Conservation (phyloP, 331 rosid genomes). For the Rhamnella rubrinervis region DNA sequence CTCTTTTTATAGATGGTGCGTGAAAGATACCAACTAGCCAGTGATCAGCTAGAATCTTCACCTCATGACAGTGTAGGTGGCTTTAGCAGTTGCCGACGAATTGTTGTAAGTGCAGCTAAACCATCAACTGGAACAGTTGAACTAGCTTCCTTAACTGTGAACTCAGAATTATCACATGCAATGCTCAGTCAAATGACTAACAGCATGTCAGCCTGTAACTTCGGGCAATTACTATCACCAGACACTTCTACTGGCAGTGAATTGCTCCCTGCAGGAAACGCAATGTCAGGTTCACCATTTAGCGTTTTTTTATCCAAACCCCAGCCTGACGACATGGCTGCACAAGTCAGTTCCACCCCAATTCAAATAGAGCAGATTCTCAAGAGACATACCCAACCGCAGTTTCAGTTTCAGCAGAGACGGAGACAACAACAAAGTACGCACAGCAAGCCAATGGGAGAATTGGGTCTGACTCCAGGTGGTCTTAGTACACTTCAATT, state of each 20-base stretch:
- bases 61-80: constrained; percentile 7
- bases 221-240: constrained; percentile 8
- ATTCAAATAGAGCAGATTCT: constrained; percentile 9
- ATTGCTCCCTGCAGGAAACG: constrained; percentile 5
- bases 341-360: constrained; percentile 19
- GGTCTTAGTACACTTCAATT: constrained; percentile 1
- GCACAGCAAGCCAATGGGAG: constrained; percentile 1
- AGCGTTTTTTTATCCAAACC: constrained; percentile 2
- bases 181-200: not conserved
- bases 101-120: constrained; percentile 1
- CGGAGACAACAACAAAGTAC: constrained; percentile 9
- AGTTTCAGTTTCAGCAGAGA: constrained; percentile 21
- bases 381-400: not conserved
- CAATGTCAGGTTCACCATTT: not conserved
- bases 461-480: not conserved
- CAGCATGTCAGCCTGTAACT: constrained; percentile 12
- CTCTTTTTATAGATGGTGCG: constrained; percentile 25
- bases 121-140: constrained; percentile 1
- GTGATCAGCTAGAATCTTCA: constrained; percentile 10
- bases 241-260: constrained; percentile 12
- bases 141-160: constrained; percentile 12
- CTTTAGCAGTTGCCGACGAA: constrained; percentile 6
- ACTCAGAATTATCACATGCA: constrained; percentile 9
- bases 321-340: constrained; percentile 17
- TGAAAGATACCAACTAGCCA: constrained; percentile 34